Conservation (phyloP, 2,329 filamentous ascomycete species). For the Aspergillus sp. region DNA sequence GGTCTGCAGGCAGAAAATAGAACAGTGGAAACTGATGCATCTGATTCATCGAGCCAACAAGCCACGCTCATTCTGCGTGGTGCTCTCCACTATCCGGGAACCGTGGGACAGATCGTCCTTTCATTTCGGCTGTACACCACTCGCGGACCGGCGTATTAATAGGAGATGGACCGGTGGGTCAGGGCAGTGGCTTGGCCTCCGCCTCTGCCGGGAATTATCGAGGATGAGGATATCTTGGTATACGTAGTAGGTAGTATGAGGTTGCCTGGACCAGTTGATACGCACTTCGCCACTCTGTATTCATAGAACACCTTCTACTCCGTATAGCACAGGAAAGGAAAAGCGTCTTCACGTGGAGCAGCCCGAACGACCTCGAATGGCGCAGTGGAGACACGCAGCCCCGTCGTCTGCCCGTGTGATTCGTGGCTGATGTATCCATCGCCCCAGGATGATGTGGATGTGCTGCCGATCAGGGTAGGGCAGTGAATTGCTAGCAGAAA, state of each 20-base stretch:
- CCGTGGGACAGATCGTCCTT: conserved; percentile 1
- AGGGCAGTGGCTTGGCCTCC: not conserved
- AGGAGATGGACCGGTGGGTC: not conserved
- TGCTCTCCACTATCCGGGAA: not conserved
- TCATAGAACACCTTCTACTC: not conserved
- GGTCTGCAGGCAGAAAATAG: no score
- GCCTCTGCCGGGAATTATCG: no score
- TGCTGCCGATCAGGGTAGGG: not conserved
- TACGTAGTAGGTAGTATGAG: no score
- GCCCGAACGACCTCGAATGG: no score
- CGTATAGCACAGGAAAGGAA: no score
- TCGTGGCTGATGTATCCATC: not conserved
- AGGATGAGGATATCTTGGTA: no score
- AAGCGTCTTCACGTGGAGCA: no score
- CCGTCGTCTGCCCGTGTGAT: not conserved
- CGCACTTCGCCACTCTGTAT: not conserved
- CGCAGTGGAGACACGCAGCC: not conserved
- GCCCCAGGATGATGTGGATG: not conserved
- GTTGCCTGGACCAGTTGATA: not conserved
- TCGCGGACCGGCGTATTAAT: not conserved
- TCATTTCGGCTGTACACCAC: not conserved
- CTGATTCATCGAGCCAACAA: not conserved
- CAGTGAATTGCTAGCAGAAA: not conserved
- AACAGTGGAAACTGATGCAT: not conserved
- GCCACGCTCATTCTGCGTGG: not conserved